phyloP scores from a whole-genome alignment of 2,329 filamentous ascomycete species.

The Nigrospora oryzae region DNA sequence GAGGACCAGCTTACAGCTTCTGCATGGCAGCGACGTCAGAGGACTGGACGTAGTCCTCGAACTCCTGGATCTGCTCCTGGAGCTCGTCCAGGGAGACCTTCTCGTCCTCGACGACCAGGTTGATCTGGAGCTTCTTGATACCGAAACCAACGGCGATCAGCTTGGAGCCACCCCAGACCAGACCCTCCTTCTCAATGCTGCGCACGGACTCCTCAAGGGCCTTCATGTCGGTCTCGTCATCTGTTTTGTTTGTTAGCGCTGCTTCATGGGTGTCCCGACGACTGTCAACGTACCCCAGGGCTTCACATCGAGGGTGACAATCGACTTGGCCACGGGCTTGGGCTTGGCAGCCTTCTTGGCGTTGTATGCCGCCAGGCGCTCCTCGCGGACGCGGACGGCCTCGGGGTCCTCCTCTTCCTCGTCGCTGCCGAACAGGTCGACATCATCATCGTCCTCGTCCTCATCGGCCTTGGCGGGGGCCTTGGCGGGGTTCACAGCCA shows the following conservation, averaged over 20 bases:
- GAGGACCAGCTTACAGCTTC: conserved; percentile 62
- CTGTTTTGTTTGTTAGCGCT: conserved; percentile 27
- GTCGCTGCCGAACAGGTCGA: conserved; percentile 84
- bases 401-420: conserved; percentile 80
- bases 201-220: conserved; percentile 75
- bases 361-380: conserved; percentile 86
- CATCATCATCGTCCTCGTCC: conserved; percentile 71
- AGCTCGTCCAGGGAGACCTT: conserved; percentile 86
- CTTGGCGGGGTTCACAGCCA: conserved; percentile 79
- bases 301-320: conserved; percentile 95
- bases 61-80: conserved; percentile 70
- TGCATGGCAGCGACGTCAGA: conserved; percentile 85
- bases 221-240: conserved; percentile 90
- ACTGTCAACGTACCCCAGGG: conserved; percentile 74
- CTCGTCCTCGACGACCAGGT: conserved; percentile 93
- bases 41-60: conserved; percentile 96
- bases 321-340: conserved; percentile 90
- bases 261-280: not conserved
- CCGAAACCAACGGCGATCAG: conserved; percentile 88
- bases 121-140: conserved; percentile 99
- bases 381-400: conserved; percentile 75
- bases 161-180: conserved; percentile 91
- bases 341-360: conserved; percentile 94
- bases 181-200: conserved; percentile 81
- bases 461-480: conserved; percentile 56